Evolutionary conservation across 441 rosid species (phyloP), one percentile per base, ranked within the genome.

Genomic region (Bruguiera hainesii): DNA sequence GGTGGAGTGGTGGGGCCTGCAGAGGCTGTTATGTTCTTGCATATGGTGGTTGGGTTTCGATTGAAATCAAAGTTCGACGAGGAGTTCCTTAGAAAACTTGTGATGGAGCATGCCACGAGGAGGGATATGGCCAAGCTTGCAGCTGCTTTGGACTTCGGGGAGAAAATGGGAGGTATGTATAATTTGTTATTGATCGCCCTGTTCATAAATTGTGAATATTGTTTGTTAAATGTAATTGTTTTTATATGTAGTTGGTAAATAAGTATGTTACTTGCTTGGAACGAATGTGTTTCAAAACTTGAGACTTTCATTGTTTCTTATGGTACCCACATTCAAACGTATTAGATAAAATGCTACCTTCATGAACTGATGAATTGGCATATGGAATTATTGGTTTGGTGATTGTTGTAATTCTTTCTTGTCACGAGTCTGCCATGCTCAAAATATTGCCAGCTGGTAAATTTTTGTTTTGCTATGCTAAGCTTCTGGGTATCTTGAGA

Each of bases 51-150:
- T 49, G 82, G 82, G 23, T 83, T 83, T 23, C 75, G 85, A 35
- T 75, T 86, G 80, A 74, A 62, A 62, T 66, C 69, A 13, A 77
- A 59, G 74, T 79, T 83, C 55, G 85, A 79, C 52, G 76, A 82
- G 62, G 79, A 63, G 48, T 83, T 76, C 49, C 71, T 82, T 78
- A 75, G 79, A 79, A 83, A 77, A 55, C 62, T 83, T 75, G 82
- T 86, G 72, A 18, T 82, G 73, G 79, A 83, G 30, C 69, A 77
- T 61, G 78, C 88, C 1, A 56, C 81, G 3, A 66, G 88, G 63
- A 83, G 86, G 70, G 90, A 86, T 67, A 81, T 86, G 82, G 82
- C 86, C 1, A 85, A 75, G 75, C 78, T 83, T 25, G 88, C 86
- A 1, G 66, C 75, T 52, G 71, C 71, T 20, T 56, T 83, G 30